A percentile compares a stretch with the other conserved stretches of the same genome.
These are phyloP conservation scores for Phyllachora maydis DNA, from an alignment of 2,329 filamentous ascomycete genomes.

Conservation along the genomic window DNA sequence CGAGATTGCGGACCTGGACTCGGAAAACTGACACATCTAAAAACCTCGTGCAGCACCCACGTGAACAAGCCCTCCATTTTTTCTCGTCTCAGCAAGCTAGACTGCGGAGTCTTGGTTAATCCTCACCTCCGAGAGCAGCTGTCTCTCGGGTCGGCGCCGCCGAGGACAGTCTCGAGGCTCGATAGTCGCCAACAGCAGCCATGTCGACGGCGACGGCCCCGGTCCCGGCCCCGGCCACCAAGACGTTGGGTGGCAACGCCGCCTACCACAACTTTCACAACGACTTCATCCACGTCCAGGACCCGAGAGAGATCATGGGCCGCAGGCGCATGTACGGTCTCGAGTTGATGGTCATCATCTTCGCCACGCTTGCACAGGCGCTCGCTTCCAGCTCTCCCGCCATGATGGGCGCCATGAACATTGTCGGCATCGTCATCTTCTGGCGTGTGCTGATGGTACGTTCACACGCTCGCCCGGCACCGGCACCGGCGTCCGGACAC, in stretches of 20 bases:
- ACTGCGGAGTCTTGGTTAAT: too few relatives aligned
- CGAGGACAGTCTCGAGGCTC: constrained; percentile 1
- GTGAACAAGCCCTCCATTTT: too few relatives aligned
- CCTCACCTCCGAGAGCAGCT: too few relatives aligned
- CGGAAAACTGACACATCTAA: too few relatives aligned
- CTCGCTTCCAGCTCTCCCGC: constrained; percentile 40
- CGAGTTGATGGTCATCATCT: constrained; percentile 63
- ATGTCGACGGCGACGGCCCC: constrained; percentile 1
- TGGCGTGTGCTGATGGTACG: constrained; percentile 55
- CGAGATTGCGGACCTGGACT: too few relatives aligned
- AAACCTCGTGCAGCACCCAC: too few relatives aligned
- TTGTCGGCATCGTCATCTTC: constrained; percentile 52
- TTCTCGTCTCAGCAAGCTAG: too few relatives aligned
- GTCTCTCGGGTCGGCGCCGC: too few relatives aligned
- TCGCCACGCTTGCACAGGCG: constrained; percentile 53
- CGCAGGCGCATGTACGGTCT: constrained; percentile 47
- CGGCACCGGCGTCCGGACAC: too few relatives aligned
- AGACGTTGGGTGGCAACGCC: constrained; percentile 43
- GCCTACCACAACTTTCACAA: constrained; percentile 57
- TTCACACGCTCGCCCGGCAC: too few relatives aligned
- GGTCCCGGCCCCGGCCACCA: constrained; percentile 9
- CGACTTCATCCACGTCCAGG: constrained; percentile 27
- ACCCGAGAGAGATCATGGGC: constrained; percentile 59
- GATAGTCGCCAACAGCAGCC: not conserved
- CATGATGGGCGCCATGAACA: constrained; percentile 40